Evolutionary conservation across 2,329 filamentous ascomycete genomes (phyloP).

Genomic region (Fusarium fujikuroi): DNA sequence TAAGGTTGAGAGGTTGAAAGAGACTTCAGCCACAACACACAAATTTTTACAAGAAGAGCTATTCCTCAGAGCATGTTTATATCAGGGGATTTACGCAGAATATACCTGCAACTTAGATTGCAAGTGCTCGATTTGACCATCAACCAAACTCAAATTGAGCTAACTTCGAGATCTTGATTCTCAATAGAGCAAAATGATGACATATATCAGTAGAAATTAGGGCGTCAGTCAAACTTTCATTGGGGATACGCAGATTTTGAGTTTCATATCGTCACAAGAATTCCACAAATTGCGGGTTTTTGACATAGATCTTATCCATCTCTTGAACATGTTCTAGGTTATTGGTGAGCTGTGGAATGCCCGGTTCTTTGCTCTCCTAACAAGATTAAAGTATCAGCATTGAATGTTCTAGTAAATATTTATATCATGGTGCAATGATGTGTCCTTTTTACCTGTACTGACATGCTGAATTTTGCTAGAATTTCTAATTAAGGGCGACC

Average conservation of each 20-base stretch:
- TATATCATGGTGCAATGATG: neutral
- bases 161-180: no score
- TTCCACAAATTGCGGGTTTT: no score
- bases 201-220: neutral
- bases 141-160: neutral
- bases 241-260: neutral
- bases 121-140: neutral
- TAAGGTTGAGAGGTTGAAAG: no score
- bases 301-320: no score
- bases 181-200: neutral
- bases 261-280: no score
- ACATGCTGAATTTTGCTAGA: neutral
- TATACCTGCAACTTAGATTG: neutral
- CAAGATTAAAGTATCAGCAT: neutral
- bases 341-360: no score
- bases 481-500: neutral
- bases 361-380: no score
- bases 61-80: neutral
- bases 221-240: neutral
- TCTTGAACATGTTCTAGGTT: no score
- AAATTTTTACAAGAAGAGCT: neutral
- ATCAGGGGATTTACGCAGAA: neutral
- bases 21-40: no score
- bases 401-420: neutral
- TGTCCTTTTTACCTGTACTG: neutral